Evolutionary conservation across 2,329 filamentous ascomycete species (phyloP).

Genomic region (Ophiognomonia clavigignenti-juglandacearum): DNA sequence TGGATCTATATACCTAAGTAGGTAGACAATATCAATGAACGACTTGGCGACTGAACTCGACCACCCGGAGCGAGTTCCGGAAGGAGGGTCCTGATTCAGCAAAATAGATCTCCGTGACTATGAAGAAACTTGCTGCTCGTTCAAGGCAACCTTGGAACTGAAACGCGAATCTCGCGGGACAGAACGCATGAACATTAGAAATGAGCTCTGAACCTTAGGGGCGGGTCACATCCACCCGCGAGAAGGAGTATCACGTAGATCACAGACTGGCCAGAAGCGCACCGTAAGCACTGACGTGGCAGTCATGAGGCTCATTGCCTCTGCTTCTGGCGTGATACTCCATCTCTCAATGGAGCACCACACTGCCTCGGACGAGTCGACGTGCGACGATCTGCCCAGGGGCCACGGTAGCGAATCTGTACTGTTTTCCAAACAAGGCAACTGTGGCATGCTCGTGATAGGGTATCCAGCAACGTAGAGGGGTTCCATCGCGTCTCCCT

Average conservation of each 20-base stretch:
- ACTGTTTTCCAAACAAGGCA: slow-evolving; percentile 8
- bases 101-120: no score
- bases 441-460: neutral
- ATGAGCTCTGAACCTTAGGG: no score
- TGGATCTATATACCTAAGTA: no score
- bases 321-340: no score
- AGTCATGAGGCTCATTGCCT: no score
- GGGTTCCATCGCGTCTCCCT: slow-evolving; percentile 5
- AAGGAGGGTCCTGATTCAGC: no score
- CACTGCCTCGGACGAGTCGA: slow-evolving; percentile 1
- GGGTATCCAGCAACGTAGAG: neutral
- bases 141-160: neutral
- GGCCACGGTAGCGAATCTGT: slow-evolving; percentile 11
- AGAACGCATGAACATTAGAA: neutral
- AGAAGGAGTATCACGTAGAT: neutral
- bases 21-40: no score
- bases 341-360: no score
- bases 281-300: neutral
- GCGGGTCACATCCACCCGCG: neutral
- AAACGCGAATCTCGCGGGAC: neutral
- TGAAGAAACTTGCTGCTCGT: no score
- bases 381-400: slow-evolving; percentile 4
- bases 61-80: no score
- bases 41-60: no score
- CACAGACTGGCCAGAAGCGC: neutral